Conservation (phyloP, 73 alveolate genomes). For the Stentor coeruleus region DNA sequence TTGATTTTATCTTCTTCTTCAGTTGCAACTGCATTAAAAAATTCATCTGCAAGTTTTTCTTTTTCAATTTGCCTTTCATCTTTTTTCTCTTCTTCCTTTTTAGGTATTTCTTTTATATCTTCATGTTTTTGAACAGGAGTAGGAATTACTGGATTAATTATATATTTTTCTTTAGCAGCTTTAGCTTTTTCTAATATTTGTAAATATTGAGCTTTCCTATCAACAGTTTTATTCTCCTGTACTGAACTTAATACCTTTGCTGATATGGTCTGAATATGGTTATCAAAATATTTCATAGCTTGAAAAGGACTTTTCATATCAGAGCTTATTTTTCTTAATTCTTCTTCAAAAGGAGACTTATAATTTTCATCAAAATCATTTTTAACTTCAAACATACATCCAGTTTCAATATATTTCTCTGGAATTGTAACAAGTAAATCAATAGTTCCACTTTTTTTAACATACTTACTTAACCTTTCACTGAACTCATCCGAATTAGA, state of each 20-base stretch:
- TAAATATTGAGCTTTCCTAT: background rate
- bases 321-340: background rate
- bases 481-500: background rate
- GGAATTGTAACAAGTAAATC: background rate
- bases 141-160: background rate
- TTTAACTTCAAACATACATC: background rate
- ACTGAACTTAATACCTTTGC: background rate
- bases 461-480: background rate
- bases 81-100: background rate
- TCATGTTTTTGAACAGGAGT: background rate
- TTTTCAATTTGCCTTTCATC: background rate
- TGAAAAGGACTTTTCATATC: background rate
- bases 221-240: background rate
- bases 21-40: background rate
- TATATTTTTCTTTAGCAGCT: background rate
- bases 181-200: background rate
- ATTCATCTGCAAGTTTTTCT: background rate
- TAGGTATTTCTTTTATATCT: background rate
- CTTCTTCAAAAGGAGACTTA: background rate
- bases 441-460: background rate
- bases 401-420: background rate
- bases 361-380: background rate
- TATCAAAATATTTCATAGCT: constrained; percentile 9
- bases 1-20: background rate
- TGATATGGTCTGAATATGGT: constrained; percentile 4